Evolutionary conservation across 1,139 yeast genomes (phyloP), one percentile per base, ranked within the genome.

Genomic region (Blastobotrys petasosporus): DNA sequence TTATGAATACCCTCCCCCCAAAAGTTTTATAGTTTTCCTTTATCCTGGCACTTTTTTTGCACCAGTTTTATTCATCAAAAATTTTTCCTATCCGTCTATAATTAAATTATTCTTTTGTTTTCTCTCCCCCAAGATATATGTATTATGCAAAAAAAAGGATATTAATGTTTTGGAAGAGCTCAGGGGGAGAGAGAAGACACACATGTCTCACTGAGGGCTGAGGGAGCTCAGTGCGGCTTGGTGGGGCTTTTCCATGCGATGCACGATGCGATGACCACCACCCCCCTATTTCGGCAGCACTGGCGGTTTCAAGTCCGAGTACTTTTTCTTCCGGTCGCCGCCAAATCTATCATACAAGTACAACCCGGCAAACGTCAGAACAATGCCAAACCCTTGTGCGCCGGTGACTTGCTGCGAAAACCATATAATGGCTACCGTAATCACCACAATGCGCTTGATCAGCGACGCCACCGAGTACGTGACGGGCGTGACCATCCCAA

Each of bases 391-490:
- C 29, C 80, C 76, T 64, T 90, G 97, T 25, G 69, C 62, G 12
- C 59, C 55, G 7, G 76, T 65, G 65, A 67, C 76, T 45, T 55
- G 65, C 63, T 61, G 85, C 72, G 62, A 85, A 77, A 71, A 90
- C 79, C 94, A 82, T 7, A 85, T 51, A 54, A 90, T 81, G 6
- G 96, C 86, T 50, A 83, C 82, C 23, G 82, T 67, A 48, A 90
- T 88, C 44, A 90, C 90, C 32, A 86, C 83, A 45, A 90, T 86
- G 55, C 97, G 77, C 63, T 90, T 90, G 65, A 88, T 68, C 49
- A 90, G 80, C 60, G 85, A 85, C 37, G 97, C 97, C 58, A 90
- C 86, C 35, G 95, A 84, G 67, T 90, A 90, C 54, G 90, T 85
- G 41, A 90, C 92, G 1, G 97, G 94, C 11, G 90, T 78, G 31